Evolutionary conservation across 2,329 filamentous ascomycete species (phyloP), one percentile per base, ranked within the genome.

Genomic region (Metarhizium sp.): DNA sequence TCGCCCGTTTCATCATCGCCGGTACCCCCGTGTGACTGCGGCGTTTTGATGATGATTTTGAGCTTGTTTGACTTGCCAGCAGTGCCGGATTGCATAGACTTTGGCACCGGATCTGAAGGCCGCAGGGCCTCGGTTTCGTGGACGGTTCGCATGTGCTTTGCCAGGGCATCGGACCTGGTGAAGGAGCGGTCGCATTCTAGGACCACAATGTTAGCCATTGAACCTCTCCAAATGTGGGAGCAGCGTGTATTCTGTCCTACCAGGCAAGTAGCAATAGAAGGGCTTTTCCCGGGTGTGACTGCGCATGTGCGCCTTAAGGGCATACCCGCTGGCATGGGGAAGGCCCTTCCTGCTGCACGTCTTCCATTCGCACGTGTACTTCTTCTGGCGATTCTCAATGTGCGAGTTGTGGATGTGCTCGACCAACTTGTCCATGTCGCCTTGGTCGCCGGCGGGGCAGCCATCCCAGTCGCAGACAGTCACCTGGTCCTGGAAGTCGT

Each of bases 251-350:
- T 29, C 8, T 5, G 25, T 30, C 79, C 60, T 79, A 95, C 92
- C 92, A 56, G 94, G 94, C 45, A 99, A 73, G 34, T 91, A 89
- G 72, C 94, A 99, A 74, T 96, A 96, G 69, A 97, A 97, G 0
- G 94, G 94, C 74, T 99, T 99, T 78, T 99, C 94, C 66, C 94
- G 83, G 1, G 94, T 99, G 70, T 99, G 94, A 68, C 92, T 96
- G 63, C 94, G 81, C 92, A 99, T 96, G 67, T 99, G 94, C 10
- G 94, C 94, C 69, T 95, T 92, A 60, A 99, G 75, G 4, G 94
- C 94, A 73, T 99, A 99, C 2, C 90, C 94, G 65, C 91, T 96
- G 1, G 92, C 92, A 72, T 99, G 94, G 18, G 90, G 85, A 71
- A 94, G 84, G 57, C 91, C 90, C 74, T 96, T 97, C 59, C 92